Evolutionary conservation across 202 grass and related monocot genomes (phyloP).

Genomic region (Carex sylvatica): DNA sequence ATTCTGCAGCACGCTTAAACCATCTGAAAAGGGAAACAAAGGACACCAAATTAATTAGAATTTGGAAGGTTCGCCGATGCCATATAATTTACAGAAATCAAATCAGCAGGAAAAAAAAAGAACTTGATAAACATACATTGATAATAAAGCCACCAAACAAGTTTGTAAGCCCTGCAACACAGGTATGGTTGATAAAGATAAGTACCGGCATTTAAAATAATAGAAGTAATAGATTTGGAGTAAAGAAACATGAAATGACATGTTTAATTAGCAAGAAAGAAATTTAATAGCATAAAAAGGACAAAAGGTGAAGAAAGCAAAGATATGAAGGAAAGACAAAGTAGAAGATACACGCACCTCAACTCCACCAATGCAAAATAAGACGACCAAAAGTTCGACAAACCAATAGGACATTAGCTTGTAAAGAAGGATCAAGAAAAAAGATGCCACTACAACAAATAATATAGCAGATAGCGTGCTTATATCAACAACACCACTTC

Average conservation of each 20-base stretch:
- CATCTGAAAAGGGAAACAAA: conserved; percentile 51
- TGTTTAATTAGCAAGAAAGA: background rate
- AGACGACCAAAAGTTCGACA: conserved; percentile 87
- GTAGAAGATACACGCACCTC: conserved; percentile 52
- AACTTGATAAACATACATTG: conserved; percentile 51
- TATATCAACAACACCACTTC: conserved; percentile 81
- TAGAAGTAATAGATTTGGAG: background rate
- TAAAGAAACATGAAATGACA: conserved; percentile 20
- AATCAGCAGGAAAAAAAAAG: background rate
- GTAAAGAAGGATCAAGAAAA: conserved; percentile 90
- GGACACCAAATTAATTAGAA: conserved; percentile 12
- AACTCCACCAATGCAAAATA: conserved; percentile 97
- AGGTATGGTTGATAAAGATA: conserved; percentile 15
- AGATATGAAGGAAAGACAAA: conserved; percentile 14
- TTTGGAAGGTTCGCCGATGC: conserved; percentile 24
- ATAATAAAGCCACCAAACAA: conserved; percentile 87
- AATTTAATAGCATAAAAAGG: background rate
- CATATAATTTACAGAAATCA: conserved; percentile 15
- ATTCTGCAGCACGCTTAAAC: conserved; percentile 81
- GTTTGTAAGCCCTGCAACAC: conserved; percentile 92
- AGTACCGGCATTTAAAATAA: conserved; percentile 30
- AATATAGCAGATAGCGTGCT: conserved; percentile 73
- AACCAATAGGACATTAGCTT: conserved; percentile 93
- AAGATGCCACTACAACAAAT: conserved; percentile 88
- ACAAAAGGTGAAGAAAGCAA: conserved; percentile 13